Conservation (phyloP, 2,329 filamentous ascomycete genomes). For the Trichoderma sp. region DNA sequence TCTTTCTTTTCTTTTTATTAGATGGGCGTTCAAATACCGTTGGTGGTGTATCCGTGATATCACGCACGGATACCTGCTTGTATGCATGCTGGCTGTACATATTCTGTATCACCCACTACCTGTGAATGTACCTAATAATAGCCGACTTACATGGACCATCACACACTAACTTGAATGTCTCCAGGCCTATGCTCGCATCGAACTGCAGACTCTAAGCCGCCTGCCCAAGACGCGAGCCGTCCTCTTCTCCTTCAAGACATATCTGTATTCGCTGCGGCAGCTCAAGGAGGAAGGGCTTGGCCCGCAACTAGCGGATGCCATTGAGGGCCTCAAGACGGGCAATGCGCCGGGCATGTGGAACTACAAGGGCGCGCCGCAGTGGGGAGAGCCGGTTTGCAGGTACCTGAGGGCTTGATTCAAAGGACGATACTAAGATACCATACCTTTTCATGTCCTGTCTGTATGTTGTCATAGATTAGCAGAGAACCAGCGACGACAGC, state of each 20-base stretch:
- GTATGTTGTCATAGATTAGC: too few species aligned
- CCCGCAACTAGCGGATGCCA: slow-evolving; percentile 52
- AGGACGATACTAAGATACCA: too few species aligned
- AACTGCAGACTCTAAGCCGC: slow-evolving; percentile 57
- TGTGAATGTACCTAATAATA: not conserved
- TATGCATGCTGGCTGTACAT: not conserved
- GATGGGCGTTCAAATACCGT: not conserved
- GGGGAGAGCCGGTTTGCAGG: slow-evolving; percentile 52
- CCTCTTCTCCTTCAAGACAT: slow-evolving; percentile 61
- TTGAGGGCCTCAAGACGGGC: slow-evolving; percentile 55
- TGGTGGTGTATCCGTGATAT: not conserved
- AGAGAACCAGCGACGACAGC: too few species aligned
- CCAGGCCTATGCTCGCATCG: slow-evolving; percentile 45
- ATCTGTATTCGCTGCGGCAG: slow-evolving; percentile 52
- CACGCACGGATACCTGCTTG: not conserved
- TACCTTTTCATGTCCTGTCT: too few species aligned
- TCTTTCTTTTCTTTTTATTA: not conserved
- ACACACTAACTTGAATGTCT: not conserved
- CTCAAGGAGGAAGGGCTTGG: slow-evolving; percentile 56
- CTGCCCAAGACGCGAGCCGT: slow-evolving; percentile 52
- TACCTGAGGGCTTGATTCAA: slow-evolving; percentile 45
- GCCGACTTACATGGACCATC: not conserved
- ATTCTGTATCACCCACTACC: not conserved
- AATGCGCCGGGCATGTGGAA: slow-evolving; percentile 59
- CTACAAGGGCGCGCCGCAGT: slow-evolving; percentile 55